Evolutionary conservation across 208 protist species (phyloP).

Genomic region (Wallacemonas sp.): DNA sequence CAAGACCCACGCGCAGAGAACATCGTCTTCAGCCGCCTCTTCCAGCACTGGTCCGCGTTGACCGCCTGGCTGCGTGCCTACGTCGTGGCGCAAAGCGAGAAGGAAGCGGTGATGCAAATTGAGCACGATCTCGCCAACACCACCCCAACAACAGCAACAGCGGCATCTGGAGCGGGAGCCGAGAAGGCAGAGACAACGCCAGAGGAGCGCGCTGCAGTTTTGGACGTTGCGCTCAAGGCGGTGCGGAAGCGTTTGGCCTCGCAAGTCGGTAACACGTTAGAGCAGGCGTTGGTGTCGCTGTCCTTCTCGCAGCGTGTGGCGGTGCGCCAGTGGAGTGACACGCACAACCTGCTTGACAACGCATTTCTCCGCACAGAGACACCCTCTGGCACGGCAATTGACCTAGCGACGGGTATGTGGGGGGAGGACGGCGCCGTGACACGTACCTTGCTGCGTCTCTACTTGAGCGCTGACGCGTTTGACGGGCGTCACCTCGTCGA

Average conservation of each 20-base stretch:
- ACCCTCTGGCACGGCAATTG: neutral
- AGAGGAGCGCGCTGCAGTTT: neutral
- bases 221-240: neutral
- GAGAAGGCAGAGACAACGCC: neutral
- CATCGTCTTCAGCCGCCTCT: conserved; percentile 40
- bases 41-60: conserved; percentile 54
- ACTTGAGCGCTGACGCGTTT: conserved; percentile 65
- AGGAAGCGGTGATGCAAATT: conserved; percentile 4
- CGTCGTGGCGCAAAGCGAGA: conserved; percentile 25
- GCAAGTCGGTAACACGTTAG: conserved; percentile 66
- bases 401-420: conserved; percentile 43
- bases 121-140: neutral
- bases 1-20: conserved; percentile 28
- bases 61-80: conserved; percentile 44
- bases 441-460: conserved; percentile 73
- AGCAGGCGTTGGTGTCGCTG: conserved; percentile 40
- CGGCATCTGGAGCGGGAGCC: no score
- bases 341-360: conserved; percentile 13
- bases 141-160: neutral
- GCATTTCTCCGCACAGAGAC: neutral
- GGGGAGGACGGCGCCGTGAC: conserved; percentile 45
- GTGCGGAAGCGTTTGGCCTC: conserved; percentile 48
- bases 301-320: conserved; percentile 45
- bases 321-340: conserved; percentile 17
- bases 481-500: conserved; percentile 36